Evolutionary conservation across 192 early-diverging fungal species (phyloP), one percentile per base, ranked within the genome.

Genomic region (Globomyces pollinis-pini): DNA sequence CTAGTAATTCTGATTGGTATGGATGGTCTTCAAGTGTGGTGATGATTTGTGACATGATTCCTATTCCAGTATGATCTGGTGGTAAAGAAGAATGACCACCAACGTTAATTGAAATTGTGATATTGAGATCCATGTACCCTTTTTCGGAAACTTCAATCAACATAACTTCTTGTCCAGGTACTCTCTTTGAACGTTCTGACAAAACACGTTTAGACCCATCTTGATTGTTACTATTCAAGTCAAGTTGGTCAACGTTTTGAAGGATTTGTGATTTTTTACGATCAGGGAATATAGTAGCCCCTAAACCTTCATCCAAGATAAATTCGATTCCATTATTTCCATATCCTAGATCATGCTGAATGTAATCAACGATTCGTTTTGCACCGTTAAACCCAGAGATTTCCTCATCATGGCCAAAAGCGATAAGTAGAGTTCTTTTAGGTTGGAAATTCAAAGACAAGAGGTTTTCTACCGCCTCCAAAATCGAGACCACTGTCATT

Each of bases 31-130:
- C 66, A 4, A 78, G 43, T 6, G 50, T 23, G 16, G 30, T 26
- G 3, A 78, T 26, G 28, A 70, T 60, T 15, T 65, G 38, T 26
- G 63, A 28, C 16, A 75, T 56, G 7, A 68, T 33, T n/a, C 68
- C 64, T 35, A 78, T 73, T 16, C 67, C 64, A 33, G 67, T 72
- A 36, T 66, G 62, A 4, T 21, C 20, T 8, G 71, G 68, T 6
- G 76, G 71, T 29, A 75, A 58, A 12, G 70, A 72, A 12, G 68
- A 63, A 54, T 79, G 73, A 20, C 73, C 77, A 28, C 77, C 77
- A 23, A 59, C 52, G 15, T 61, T 64, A 21, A 54, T 30, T 1
- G 60, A 51, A 0, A 43, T 63, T 11, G 30, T 68, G 3, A 79
- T 66, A 30, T 56, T 31, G 13, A 76, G 44, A 42, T 67, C 64